Evolutionary conservation across 2,329 filamentous ascomycete genomes (phyloP).

Genomic region (Scytalidium lignicola): DNA sequence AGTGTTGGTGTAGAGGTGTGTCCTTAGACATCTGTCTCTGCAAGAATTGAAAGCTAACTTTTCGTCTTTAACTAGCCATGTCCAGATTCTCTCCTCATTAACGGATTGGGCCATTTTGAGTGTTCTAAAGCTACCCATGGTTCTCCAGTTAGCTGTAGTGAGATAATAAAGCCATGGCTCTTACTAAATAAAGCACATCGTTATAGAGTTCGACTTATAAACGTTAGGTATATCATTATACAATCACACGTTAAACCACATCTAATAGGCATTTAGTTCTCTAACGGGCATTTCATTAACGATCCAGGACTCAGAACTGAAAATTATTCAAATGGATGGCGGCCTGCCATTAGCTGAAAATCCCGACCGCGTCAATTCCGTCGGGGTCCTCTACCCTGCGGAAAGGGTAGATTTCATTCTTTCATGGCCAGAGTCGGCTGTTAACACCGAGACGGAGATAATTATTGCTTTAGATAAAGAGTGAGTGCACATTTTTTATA

Average conservation of each 20-base stretch:
- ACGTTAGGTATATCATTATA: slow-evolving; percentile 9
- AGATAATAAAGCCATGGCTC: slow-evolving; percentile 2
- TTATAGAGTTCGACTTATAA: slow-evolving; percentile 20
- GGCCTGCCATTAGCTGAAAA: slow-evolving; percentile 10
- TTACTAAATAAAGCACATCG: slow-evolving; percentile 13
- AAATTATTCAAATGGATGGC: slow-evolving; percentile 19
- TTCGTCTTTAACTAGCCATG: slow-evolving; percentile 35
- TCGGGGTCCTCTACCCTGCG: slow-evolving; percentile 17
- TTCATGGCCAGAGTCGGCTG: slow-evolving; percentile 9
- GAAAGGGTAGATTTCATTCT: slow-evolving; percentile 17
- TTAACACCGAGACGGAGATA: slow-evolving; percentile 1
- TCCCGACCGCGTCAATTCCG: slow-evolving; percentile 4
- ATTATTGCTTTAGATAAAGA: slow-evolving; percentile 18
- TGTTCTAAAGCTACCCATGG: slow-evolving; percentile 38
- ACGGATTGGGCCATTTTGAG: slow-evolving; percentile 37
- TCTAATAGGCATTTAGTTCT: slow-evolving; percentile 8
- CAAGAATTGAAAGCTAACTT: too few species aligned
- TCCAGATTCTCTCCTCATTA: slow-evolving; percentile 40
- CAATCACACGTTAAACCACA: not conserved
- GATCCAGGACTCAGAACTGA: slow-evolving; percentile 13
- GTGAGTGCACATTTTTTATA: slow-evolving; percentile 7
- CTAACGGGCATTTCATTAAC: slow-evolving; percentile 16
- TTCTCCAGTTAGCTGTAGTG: slow-evolving; percentile 35
- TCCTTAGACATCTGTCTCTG: not conserved
- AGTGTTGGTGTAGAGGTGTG: not conserved